A percentile compares a stretch with the other conserved stretches of the same genome.
These are phyloP conservation scores for Nothopassalora personata DNA, from an alignment of 2,329 filamentous ascomycete genomes.

Conservation along the genomic window DNA sequence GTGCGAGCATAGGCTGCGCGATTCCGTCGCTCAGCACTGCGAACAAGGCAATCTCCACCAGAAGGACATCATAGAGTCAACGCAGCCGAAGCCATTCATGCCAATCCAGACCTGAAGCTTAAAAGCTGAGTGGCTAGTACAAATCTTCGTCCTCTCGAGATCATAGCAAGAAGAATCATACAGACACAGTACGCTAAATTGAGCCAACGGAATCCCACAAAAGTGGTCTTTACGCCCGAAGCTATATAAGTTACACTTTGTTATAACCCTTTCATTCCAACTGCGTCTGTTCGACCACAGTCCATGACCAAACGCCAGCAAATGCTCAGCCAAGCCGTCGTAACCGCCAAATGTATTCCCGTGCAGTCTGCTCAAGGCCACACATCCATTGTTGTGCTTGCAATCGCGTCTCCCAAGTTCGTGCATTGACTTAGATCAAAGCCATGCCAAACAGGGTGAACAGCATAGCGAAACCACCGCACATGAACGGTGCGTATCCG, in stretches of 20 bases:
- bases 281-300: not conserved
- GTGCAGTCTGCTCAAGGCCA: not conserved
- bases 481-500: constrained; percentile 47
- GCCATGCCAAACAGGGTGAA: constrained; percentile 44
- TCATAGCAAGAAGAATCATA: not conserved
- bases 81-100: too few species aligned
- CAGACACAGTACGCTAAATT: not conserved
- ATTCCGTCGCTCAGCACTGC: too few species aligned
- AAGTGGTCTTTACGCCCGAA: not conserved
- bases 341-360: not conserved
- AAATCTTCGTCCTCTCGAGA: not conserved
- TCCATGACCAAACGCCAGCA: not conserved
- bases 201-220: not conserved
- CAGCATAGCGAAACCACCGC: constrained; percentile 47
- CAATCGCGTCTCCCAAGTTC: not conserved
- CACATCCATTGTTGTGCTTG: too few species aligned
- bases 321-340: not conserved
- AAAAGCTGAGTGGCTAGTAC: constrained; percentile 11
- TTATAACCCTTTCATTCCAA: not conserved
- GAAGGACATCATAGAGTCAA: too few species aligned
- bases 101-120: constrained; percentile 9
- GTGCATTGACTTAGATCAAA: constrained; percentile 2
- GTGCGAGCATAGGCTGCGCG: too few species aligned
- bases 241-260: not conserved
- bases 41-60: too few species aligned